Conservation (phyloP, 2,329 filamentous ascomycete genomes). For the Aurifilum marmelostoma region DNA sequence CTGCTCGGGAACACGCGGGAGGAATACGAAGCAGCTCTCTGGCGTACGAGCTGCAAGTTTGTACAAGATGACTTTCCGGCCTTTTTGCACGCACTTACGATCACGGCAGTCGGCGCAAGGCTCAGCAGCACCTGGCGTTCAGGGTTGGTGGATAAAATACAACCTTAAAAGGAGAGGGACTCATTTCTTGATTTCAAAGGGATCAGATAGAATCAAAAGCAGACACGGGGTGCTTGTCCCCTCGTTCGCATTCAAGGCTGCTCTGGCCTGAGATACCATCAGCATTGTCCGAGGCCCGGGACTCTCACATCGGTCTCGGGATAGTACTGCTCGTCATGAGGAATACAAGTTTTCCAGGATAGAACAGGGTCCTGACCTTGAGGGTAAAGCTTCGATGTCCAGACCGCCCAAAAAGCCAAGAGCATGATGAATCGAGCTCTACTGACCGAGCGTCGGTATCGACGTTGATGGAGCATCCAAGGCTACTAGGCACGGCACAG, state of each 20-base stretch:
- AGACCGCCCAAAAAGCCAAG: no score
- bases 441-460: no score
- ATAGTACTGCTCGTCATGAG: background rate
- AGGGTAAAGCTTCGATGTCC: background rate
- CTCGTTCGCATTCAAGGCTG: slow-evolving; percentile 23
- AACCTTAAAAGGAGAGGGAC: background rate
- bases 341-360: background rate
- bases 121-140: slow-evolving; percentile 10
- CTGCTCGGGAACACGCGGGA: slow-evolving; percentile 29
- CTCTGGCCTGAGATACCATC: slow-evolving; percentile 27
- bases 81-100: background rate
- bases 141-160: background rate
- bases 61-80: slow-evolving; percentile 2
- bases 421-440: no score
- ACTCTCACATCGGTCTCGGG: background rate
- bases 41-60: background rate
- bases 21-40: slow-evolving; percentile 30
- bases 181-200: background rate
- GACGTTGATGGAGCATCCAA: no score
- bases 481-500: no score
- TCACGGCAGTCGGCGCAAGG: background rate
- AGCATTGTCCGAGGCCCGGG: background rate
- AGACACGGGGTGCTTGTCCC: slow-evolving; percentile 21
- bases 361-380: background rate
- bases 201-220: background rate